These are phyloP conservation scores for Saposhnikovia divaricata DNA, from an alignment of 129 eudicot species.

Conservation along the genomic window DNA sequence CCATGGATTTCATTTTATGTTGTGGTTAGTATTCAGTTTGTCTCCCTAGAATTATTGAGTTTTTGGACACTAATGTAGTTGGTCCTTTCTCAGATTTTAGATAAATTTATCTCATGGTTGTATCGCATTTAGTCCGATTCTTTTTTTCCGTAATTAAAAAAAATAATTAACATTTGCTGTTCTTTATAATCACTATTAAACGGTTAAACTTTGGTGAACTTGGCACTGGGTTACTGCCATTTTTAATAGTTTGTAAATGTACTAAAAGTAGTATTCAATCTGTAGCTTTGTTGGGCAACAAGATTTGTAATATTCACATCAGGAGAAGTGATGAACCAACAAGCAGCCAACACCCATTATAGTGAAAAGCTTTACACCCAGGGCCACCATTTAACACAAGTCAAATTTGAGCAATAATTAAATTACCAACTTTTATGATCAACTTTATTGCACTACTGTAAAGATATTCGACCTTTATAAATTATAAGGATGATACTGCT, in stretches of 20 bases:
- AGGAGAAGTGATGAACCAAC: neutral
- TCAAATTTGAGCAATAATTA: neutral
- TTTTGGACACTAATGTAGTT: neutral
- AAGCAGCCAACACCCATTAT: slow-evolving; percentile 15
- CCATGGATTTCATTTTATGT: neutral
- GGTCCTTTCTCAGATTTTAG: neutral
- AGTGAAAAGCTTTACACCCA: slow-evolving; percentile 28
- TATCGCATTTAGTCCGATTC: neutral
- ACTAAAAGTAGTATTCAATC: neutral
- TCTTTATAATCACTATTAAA: neutral
- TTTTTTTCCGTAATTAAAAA: too few relatives aligned
- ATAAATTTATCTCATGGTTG: neutral
- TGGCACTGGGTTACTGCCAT: neutral
- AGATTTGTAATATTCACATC: neutral
- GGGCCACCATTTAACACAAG: slow-evolving; percentile 35
- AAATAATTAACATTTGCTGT: neutral
- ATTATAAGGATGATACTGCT: neutral
- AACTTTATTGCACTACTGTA: neutral
- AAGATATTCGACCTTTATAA: neutral
- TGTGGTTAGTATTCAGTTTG: neutral
- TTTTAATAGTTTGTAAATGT: neutral
- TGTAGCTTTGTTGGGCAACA: neutral
- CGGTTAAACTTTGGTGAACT: neutral
- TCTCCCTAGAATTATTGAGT: neutral
- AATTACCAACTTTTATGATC: neutral